Evolutionary conservation across 148 eudicot genomes (phyloP).

Genomic region (Cornus florida): DNA sequence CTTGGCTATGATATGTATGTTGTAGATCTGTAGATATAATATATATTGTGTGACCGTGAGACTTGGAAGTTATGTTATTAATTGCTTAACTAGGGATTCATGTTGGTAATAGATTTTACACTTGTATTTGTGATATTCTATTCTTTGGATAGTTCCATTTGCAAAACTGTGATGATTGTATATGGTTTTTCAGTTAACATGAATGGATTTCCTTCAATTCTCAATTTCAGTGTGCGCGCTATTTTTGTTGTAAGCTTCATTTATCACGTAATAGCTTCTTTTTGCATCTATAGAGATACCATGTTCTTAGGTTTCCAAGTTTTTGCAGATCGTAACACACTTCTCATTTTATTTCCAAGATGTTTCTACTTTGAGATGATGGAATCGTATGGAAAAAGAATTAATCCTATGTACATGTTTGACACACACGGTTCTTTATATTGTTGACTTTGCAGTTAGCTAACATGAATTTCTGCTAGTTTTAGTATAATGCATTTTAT

Average conservation of each 20-base stretch:
- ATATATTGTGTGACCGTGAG: neutral
- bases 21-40: neutral
- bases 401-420: neutral
- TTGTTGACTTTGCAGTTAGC: neutral
- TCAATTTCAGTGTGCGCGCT: neutral
- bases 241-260: neutral
- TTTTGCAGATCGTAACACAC: neutral
- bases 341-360: neutral
- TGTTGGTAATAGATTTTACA: neutral
- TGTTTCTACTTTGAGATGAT: neutral
- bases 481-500: conserved; percentile 7
- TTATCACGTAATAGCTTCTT: neutral
- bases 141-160: no score
- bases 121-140: neutral
- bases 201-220: neutral
- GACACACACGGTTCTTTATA: neutral
- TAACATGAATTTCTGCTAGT: neutral
- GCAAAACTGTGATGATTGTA: neutral
- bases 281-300: neutral
- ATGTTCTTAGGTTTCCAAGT: neutral
- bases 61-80: neutral
- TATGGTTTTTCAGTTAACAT: neutral
- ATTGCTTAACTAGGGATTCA: no score
- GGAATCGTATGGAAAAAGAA: neutral
- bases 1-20: neutral